Evolutionary conservation across 176 grass and related monocot species (phyloP).

Genomic region (Oryza australiensis): DNA sequence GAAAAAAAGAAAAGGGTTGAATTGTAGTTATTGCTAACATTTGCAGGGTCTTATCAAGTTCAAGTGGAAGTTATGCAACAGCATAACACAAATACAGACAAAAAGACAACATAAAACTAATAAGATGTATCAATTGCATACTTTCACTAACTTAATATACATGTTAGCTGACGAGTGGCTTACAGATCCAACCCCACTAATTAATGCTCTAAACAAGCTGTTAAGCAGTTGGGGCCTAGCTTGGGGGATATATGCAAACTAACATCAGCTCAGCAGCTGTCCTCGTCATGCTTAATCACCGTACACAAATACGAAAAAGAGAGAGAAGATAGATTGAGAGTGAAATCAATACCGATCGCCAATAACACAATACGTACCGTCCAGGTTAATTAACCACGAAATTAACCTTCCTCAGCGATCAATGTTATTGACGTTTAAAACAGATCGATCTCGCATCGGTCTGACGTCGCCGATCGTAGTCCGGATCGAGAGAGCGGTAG

Average conservation of each 20-base stretch:
- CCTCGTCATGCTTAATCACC: neutral
- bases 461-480: neutral
- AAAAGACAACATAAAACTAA: neutral
- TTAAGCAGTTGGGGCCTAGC: neutral
- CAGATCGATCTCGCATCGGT: neutral
- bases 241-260: neutral
- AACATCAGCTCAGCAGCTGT: neutral
- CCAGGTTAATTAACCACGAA: neutral
- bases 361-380: neutral
- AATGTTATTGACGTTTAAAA: slow-evolving; percentile 30
- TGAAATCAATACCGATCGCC: neutral
- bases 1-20: too few relatives aligned
- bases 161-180: neutral
- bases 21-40: neutral
- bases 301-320: neutral
- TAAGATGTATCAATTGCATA: neutral
- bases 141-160: neutral
- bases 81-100: neutral
- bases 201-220: neutral
- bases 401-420: neutral
- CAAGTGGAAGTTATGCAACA: neutral
- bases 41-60: neutral
- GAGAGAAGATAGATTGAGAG: neutral
- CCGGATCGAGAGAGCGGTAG: too few relatives aligned
- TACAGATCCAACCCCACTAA: neutral